Base-by-base conservation (phyloP, 192 early-diverging fungal species). In the Entomortierella chlamydospora region DNA sequence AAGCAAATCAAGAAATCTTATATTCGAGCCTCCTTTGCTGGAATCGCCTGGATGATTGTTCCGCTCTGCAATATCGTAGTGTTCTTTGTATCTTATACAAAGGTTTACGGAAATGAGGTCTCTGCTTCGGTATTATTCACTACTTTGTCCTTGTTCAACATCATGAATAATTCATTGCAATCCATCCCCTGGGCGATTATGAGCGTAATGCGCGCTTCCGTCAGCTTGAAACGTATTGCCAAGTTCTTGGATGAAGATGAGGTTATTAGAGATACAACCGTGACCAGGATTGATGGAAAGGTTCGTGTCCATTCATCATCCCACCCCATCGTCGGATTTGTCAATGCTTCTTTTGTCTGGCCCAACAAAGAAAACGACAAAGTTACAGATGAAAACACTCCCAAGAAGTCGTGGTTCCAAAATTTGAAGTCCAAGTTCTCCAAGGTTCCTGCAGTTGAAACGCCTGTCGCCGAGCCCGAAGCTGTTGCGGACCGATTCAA, bases 181-280 rank as follows among this genome's bases (percentile, higher is more conserved):
- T 82, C 87, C 30, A 51, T 91, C 23, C 90, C 90, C 2, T 84
- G 90, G 26, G 63, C 76, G 17, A 77, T 92, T 43, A 81, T 84
- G 42, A 83, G 79, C 59, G 49, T 83, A 17, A 73, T 92, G 52
- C 85, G 87, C 51, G 88, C 72, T 8, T 7, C 26, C 25, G 92
- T 93, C 54, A 90, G 92, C 42, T 57, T 93, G 41, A 78, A 61
- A 13, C 92, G 93, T 45, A 86, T 99, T 45, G 87, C 88, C 41
- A 73, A 79, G 39, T 98, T 93, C 64, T 81, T 98, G 43, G 81
- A 70, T 8, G 93, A 96, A 15, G 72, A 74, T 10, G 95, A 96
- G 26, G 59, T 96, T 23, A 89, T 91, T 52, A 52, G 78, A 47
- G 57, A 74, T 28, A 66, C 39, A 1, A 61, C 57, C 20, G 33